A percentile compares a stretch with the other conserved stretches of the same genome.
These are phyloP conservation scores for Zymoseptoria pseudotritici DNA, from an alignment of 2,329 filamentous ascomycete genomes.

Conservation along the genomic window DNA sequence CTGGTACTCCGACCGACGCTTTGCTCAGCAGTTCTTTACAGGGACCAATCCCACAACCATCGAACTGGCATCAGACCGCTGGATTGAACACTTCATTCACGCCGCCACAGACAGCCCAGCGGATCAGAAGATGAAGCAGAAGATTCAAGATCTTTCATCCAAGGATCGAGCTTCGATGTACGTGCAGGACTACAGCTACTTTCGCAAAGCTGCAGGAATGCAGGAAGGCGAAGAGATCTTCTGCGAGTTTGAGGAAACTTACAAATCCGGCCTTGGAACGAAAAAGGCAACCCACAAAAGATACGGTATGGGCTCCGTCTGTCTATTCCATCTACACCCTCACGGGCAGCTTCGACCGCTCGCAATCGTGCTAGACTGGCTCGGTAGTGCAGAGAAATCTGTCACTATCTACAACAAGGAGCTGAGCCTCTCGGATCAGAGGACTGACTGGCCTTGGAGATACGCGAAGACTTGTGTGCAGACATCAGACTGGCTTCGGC, in stretches of 20 bases:
- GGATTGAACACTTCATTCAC: constrained; percentile 31
- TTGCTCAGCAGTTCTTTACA: constrained; percentile 41
- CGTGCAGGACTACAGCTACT: constrained; percentile 41
- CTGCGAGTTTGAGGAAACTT: constrained; percentile 11
- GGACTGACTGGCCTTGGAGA: constrained; percentile 45
- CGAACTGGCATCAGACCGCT: constrained; percentile 24
- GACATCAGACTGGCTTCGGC: constrained; percentile 42
- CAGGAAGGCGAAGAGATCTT: constrained; percentile 9
- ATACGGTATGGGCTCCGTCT: constrained; percentile 13
- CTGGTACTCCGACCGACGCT: constrained; percentile 40
- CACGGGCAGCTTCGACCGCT: constrained; percentile 44
- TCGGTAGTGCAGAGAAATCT: constrained; percentile 36
- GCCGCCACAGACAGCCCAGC: constrained; percentile 23
- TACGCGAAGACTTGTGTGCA: constrained; percentile 47
- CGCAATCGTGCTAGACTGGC: constrained; percentile 44
- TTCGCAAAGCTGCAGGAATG: constrained; percentile 30
- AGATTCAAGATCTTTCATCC: constrained; percentile 26
- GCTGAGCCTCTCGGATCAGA: constrained; percentile 31
- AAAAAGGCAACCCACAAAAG: constrained; percentile 6
- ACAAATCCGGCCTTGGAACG: constrained; percentile 5
- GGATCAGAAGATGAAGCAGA: constrained; percentile 28
- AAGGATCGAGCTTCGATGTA: constrained; percentile 31
- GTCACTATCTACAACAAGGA: constrained; percentile 46
- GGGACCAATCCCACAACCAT: constrained; percentile 42
- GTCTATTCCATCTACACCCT: constrained; percentile 25